These are phyloP conservation scores for Eucalyptus curtisii DNA, from an alignment of 345 rosid species.

Conservation along the genomic window DNA sequence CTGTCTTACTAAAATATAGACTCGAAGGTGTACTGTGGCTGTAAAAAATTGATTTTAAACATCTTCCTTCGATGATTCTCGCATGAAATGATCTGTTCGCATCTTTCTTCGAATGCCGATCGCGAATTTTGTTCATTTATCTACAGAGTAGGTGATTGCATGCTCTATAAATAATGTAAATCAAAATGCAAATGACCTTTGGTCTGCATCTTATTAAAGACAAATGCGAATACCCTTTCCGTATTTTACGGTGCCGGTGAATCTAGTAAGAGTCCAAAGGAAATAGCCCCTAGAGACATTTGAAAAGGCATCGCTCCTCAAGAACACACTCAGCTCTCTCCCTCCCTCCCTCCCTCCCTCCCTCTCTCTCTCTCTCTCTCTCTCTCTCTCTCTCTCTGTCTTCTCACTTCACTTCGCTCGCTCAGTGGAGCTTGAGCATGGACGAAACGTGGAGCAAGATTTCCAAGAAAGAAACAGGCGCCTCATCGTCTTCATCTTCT, in stretches of 20 bases:
- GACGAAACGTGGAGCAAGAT: slow-evolving; percentile 62
- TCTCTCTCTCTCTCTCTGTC: not conserved
- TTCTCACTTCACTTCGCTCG: not conserved
- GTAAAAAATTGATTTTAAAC: not conserved
- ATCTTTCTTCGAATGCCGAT: not conserved
- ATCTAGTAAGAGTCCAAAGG: not conserved
- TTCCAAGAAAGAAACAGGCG: not conserved
- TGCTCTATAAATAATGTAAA: not conserved
- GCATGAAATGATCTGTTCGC: not conserved
- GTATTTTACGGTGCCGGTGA: not conserved
- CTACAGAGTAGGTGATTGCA: not conserved
- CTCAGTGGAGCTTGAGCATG: slow-evolving; percentile 18
- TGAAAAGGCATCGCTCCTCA: not conserved
- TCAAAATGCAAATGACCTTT: not conserved
- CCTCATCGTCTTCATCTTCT: slow-evolving; percentile 22
- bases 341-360: not conserved
- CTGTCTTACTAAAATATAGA: not conserved
- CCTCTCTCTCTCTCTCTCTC: not conserved
- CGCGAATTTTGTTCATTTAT: not conserved
- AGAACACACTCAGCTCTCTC: not conserved
- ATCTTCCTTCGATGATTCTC: not conserved
- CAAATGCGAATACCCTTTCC: not conserved
- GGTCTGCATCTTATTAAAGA: not conserved
- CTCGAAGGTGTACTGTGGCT: not conserved
- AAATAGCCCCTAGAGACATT: not conserved